Evolutionary conservation across 805 yeast genomes (phyloP).

Genomic region (Yamadazyma nakazawae): DNA sequence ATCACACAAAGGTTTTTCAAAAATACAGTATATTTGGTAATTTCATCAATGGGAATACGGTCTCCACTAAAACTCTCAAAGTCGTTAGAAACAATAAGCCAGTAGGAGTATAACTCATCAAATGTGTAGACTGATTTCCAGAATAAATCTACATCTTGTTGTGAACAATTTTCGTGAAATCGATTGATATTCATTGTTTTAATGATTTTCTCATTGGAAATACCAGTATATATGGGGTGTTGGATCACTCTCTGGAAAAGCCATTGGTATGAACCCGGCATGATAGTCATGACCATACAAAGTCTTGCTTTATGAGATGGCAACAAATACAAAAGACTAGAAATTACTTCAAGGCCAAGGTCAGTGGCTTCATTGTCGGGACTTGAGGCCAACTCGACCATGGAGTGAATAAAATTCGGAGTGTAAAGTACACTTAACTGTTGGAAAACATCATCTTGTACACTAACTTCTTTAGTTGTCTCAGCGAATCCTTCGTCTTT

Average conservation of each 20-base stretch:
- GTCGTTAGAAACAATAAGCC: slow-evolving; percentile 67
- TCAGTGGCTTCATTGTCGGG: slow-evolving; percentile 10
- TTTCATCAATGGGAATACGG: slow-evolving; percentile 38
- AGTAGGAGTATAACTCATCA: slow-evolving; percentile 62
- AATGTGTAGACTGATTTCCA: slow-evolving; percentile 45
- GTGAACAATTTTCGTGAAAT: neutral
- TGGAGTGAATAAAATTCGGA: slow-evolving; percentile 19
- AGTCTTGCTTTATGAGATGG: slow-evolving; percentile 37
- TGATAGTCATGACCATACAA: slow-evolving; percentile 39
- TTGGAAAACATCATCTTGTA: slow-evolving; percentile 2
- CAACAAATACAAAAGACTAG: slow-evolving; percentile 33
- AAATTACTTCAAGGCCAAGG: slow-evolving; percentile 13
- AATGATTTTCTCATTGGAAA: slow-evolving; percentile 13
- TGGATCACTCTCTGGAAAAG: slow-evolving; percentile 24
- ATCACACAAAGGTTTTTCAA: slow-evolving; percentile 50
- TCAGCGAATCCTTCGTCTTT: slow-evolving; percentile 10
- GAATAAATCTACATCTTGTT: slow-evolving; percentile 15
- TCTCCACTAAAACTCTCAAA: slow-evolving; percentile 48
- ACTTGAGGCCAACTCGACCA: slow-evolving; percentile 11
- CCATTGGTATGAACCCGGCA: slow-evolving; percentile 37
- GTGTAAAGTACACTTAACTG: slow-evolving; percentile 19
- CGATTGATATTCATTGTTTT: slow-evolving; percentile 2
- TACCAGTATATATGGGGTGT: slow-evolving; percentile 15
- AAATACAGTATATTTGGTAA: slow-evolving; percentile 42
- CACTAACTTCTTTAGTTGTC: neutral